Base-by-base conservation (phyloP, 2,329 filamentous ascomycete species). In the Aaosphaeria arxii region DNA sequence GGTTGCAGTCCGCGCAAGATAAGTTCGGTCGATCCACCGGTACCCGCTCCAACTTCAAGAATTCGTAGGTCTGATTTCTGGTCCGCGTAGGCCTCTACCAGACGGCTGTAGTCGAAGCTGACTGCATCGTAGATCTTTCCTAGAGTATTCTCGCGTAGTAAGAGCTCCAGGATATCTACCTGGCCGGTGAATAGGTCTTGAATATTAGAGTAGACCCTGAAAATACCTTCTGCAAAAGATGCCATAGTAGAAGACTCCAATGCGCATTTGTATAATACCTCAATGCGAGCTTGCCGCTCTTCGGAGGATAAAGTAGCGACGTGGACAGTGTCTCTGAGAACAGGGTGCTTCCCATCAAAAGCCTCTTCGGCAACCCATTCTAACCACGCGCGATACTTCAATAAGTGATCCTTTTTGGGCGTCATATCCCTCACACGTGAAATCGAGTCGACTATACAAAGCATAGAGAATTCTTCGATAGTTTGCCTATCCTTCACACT, bases 11-110 rank as follows among this genome's bases (percentile, higher is more conserved):
- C 17, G 33, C 33, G 33, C 13, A 57, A n/a, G 5, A 57, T 38
- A 3, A 2, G 7, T 6, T 17, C 45, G 4, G 56, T 54, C 2
- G 50, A n/a, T 6, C 24, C 43, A 5, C 50, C 52, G 1, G 49
- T 47, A 7, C 54, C 52, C 3, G 50, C 53, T 0, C 54, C 54
- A 5, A 57, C 11, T 41, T 58, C 52, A 11, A 50, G 47, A 30
- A 51, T 47, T 9, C 42, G 50, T 6, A 45, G 49, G 40, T 44
- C 48, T 17, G 40, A 40, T 30, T 38, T 43, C 6, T 17, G 5
- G 28, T 36, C 5, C 5, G 30, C 30, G 3, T 42, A 5, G 11
- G 5, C 7, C 4, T 40, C 11, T 11, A 47, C 4, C 29, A 43
- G 39, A 5, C 9, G 17, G 11, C 17, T 30, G 2, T 24, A 6